Evolutionary conservation across 129 eudicot genomes (phyloP).

Genomic region (Helichrysum umbraculigerum): DNA sequence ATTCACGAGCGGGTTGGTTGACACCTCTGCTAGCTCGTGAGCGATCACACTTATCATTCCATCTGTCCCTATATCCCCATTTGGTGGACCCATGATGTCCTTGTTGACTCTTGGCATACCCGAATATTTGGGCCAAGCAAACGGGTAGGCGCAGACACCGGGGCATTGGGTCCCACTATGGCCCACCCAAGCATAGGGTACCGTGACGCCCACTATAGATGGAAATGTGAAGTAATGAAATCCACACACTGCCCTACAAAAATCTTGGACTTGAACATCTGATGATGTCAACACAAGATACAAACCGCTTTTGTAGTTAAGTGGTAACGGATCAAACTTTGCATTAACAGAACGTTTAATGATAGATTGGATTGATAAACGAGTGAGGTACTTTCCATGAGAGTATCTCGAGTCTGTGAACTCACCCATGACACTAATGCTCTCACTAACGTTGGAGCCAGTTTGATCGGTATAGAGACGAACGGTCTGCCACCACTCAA

Average conservation of each 20-base stretch:
- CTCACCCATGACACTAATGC: constrained; percentile 44
- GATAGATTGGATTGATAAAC: constrained; percentile 51
- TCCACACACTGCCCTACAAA: constrained; percentile 66
- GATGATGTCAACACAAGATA: constrained; percentile 56
- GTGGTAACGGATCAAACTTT: constrained; percentile 30
- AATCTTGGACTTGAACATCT: constrained; percentile 57
- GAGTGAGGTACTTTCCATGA: constrained; percentile 39
- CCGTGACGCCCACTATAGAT: constrained; percentile 45
- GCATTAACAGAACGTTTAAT: constrained; percentile 34
- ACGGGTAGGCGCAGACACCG: constrained; percentile 64
- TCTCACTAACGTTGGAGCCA: constrained; percentile 45
- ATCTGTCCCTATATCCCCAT: constrained; percentile 55
- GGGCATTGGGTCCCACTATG: constrained; percentile 67
- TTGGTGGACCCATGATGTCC: constrained; percentile 51
- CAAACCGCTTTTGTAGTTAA: constrained; percentile 46
- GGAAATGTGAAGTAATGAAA: constrained; percentile 71
- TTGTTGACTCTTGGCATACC: constrained; percentile 32
- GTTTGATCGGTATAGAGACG: constrained; percentile 61
- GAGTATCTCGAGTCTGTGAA: constrained; percentile 48
- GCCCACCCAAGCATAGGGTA: constrained; percentile 74
- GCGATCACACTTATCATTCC: constrained; percentile 74
- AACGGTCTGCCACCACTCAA: constrained; percentile 59
- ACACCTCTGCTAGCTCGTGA: constrained; percentile 61
- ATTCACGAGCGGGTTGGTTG: constrained; percentile 61
- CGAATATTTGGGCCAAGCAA: constrained; percentile 49